Base-by-base conservation (phyloP, 2,329 filamentous ascomycete species). In the Ustilaginoidea virens region DNA sequence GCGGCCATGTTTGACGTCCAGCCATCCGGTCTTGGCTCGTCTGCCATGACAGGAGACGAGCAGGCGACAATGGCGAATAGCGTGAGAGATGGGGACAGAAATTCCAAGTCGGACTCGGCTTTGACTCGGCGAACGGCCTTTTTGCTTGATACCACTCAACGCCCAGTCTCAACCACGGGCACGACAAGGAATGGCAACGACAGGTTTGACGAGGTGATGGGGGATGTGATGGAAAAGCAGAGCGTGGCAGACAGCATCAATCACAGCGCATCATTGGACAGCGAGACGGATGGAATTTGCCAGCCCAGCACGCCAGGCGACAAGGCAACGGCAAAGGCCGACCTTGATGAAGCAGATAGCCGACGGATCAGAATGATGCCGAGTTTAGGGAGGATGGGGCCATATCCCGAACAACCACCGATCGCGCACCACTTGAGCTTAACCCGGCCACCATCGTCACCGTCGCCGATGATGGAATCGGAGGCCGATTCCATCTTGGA, bases 1-100 rank as follows among this genome's bases (percentile, higher is more conserved):
- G 57, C 64, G 4, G 64, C 64, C 20, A 53, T 58, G 41, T 68
- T 68, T 41, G 61, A 70, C 35, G 54, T 39, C 6, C 39, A 41
- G 10, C 11, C 34, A 38, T 6, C 17, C 20, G 23, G 25, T 31
- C 15, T 12, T 5, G 19, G 25, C n/a, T 24, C 15, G 14, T 16
- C 23, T 5, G 14, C 18, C 12, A 11, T 7, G 11, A 27, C 14
- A 22, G 21, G 21, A 16, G 20, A 23, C 12, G 5, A 8, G 7
- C n/a, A 5, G 17, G 8, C 20, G 19, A 21, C 20, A 17, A 29
- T 17, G 8, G 29, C 17, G 12, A 24, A 11, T 18, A 31, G 18
- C 10, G 12, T 11, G 20, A 15, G 7, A 2, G 19, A 23, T 16
- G 29, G 29, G 18, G 10, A 22, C 16, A 22, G 29, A 13, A 29